Evolutionary conservation across 2,329 filamentous ascomycete species (phyloP), one percentile per base, ranked within the genome.

Genomic region (Chalaropsis ovoidea): DNA sequence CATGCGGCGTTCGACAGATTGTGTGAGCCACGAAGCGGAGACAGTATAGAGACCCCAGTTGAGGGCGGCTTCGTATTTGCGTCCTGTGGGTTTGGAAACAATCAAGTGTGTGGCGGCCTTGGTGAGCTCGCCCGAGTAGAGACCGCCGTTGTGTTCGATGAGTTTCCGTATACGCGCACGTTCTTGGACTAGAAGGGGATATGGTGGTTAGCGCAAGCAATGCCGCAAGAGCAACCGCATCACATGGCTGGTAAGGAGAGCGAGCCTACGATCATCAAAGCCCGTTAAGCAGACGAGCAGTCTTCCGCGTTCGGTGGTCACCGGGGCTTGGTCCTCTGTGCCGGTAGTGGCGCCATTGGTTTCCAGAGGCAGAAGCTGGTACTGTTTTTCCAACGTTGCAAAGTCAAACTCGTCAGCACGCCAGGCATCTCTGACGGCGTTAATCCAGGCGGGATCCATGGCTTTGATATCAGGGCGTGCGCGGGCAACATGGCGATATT

Each of bases 401-500:
- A 94, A 82, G 72, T 96, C 84, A 52, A 93, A 86, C 61, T 90
- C 91, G 66, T 90, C 92, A 62, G 84, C 78, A 70, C 93, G 87
- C 94, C 94, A 99, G 56, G 86, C 79, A 31, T 86, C 79, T 31
- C 89, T 82, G 19, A 96, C 82, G 17, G 88, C 88, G 65, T 93
- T 86, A 62, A 99, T 82, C 89, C 91, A 99, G 71, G 84, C 82
- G n/a, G 87, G 83, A 54, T 83, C 83, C 77, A 99, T 86, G 62
- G 91, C 86, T 73, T 85, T 86, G 72, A 99, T 86, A 72, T 99
- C 94, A 61, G 87, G 85, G 63, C 94, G 84, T 74, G 93, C 88
- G 72, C 87, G 89, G 64, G 93, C 94, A 72, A 97, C 93, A 79
- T 95, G 96, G 74, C 86, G 88, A 76, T 99, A 99, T 75, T 99